Percentiles rank a stretch among this genome's conserved stretches.
These are phyloP conservation scores for Diaporthe longicolla DNA, from an alignment of 2,329 filamentous ascomycete genomes.

Conservation along the genomic window DNA sequence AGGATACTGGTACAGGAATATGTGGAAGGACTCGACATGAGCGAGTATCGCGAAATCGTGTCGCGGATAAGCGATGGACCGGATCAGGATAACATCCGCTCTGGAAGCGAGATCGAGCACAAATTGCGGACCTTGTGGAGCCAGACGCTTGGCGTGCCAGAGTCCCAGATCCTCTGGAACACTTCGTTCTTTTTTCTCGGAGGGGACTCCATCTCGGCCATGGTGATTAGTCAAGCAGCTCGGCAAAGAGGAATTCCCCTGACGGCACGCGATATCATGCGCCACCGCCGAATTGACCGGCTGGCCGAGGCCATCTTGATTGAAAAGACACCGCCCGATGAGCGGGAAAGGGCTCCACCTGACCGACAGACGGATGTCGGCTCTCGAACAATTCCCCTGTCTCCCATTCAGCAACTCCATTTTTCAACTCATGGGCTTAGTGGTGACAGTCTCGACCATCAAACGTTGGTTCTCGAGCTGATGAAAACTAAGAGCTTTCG, in stretches of 20 bases:
- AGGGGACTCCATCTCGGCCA: constrained; percentile 50
- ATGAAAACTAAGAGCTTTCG: neutral
- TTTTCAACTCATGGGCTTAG: neutral
- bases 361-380: neutral
- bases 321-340: neutral
- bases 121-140: neutral
- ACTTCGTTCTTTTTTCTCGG: constrained; percentile 50
- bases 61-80: neutral
- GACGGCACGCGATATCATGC: neutral
- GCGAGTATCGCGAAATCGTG: neutral
- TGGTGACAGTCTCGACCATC: neutral
- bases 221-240: constrained; percentile 44
- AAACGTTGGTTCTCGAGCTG: neutral
- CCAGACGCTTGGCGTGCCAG: neutral
- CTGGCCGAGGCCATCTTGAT: neutral
- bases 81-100: neutral
- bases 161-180: neutral
- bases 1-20: neutral
- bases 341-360: neutral
- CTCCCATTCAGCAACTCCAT: neutral
- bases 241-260: constrained; percentile 41
- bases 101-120: neutral
- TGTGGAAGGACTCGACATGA: neutral
- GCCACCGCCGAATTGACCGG: neutral
- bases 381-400: neutral